These are phyloP conservation scores for Sonneratia caseolaris DNA, from an alignment of 345 rosid genomes.

Conservation along the genomic window DNA sequence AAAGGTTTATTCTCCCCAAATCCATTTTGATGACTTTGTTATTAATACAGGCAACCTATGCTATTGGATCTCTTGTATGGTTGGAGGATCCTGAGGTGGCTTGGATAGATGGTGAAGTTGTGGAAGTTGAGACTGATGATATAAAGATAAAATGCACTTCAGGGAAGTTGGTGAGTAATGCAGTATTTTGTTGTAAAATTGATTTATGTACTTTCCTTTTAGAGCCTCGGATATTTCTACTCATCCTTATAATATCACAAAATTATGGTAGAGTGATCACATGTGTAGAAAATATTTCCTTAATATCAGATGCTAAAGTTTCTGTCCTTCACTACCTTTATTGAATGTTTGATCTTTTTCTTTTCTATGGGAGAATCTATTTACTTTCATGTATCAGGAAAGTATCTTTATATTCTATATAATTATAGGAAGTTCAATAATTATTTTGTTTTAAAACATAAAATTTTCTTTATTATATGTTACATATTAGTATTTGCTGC, in stretches of 20 bases:
- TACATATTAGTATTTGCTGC: too few relatives aligned
- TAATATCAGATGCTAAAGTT: not conserved
- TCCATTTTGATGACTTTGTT: not conserved
- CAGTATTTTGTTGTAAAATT: not conserved
- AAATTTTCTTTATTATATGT: not conserved
- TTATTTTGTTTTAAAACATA: too few relatives aligned
- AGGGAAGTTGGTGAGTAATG: constrained; percentile 50
- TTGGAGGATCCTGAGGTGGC: constrained; percentile 68
- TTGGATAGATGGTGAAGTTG: constrained; percentile 89
- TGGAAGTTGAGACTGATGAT: constrained; percentile 43
- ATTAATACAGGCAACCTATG: constrained; percentile 16
- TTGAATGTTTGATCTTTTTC: not conserved
- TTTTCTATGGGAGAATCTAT: not conserved
- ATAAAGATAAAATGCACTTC: constrained; percentile 49
- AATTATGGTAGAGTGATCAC: not conserved
- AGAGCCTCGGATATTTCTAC: too few relatives aligned
- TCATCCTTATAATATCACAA: too few relatives aligned
- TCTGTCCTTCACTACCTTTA: not conserved
- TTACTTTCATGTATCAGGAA: not conserved
- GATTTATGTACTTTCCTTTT: not conserved
- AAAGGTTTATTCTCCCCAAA: too few relatives aligned
- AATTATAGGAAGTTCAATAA: not conserved
- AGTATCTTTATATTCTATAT: not conserved
- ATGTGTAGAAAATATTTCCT: not conserved
- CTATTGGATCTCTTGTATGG: constrained; percentile 80